Conservation (phyloP, 148 eudicot genomes). For the Vaccinium darrowii region DNA sequence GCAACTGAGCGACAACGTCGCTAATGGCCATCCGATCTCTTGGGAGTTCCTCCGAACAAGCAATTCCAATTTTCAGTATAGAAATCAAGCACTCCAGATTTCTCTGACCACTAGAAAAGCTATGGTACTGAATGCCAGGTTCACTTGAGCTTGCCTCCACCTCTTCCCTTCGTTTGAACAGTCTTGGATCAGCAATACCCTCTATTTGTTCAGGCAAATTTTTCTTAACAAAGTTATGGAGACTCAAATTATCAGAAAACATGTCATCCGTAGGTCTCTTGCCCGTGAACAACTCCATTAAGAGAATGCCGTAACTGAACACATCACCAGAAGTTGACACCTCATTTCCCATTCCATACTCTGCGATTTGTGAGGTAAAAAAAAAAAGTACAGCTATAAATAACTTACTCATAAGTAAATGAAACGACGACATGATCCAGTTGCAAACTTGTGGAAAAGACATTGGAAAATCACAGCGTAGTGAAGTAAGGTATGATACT, state of each 20-base stretch:
- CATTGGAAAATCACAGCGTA: too few species aligned
- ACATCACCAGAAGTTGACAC: background rate
- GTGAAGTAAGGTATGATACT: background rate
- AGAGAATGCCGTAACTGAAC: background rate
- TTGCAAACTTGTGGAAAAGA: background rate
- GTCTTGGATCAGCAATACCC: background rate
- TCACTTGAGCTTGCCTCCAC: background rate
- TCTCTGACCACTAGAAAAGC: background rate
- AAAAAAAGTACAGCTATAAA: background rate
- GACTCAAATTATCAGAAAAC: background rate
- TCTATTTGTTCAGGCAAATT: background rate
- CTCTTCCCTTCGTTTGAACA: background rate
- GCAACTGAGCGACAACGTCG: background rate
- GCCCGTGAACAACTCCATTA: background rate
- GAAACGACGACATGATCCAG: background rate
- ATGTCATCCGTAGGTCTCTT: background rate
- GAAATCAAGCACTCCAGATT: background rate
- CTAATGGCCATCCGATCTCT: constrained; percentile 5
- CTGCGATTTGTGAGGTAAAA: background rate
- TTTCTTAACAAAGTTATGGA: background rate
- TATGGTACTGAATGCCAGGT: too few species aligned
- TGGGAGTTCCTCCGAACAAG: background rate
- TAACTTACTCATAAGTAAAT: background rate
- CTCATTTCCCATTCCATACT: background rate
- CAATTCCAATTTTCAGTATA: background rate